A percentile compares a stretch with the other conserved stretches of the same genome.
Evolutionary conservation across 495 filamentous ascomycete species (phyloP).

Genomic region (Penicillium soppii): DNA sequence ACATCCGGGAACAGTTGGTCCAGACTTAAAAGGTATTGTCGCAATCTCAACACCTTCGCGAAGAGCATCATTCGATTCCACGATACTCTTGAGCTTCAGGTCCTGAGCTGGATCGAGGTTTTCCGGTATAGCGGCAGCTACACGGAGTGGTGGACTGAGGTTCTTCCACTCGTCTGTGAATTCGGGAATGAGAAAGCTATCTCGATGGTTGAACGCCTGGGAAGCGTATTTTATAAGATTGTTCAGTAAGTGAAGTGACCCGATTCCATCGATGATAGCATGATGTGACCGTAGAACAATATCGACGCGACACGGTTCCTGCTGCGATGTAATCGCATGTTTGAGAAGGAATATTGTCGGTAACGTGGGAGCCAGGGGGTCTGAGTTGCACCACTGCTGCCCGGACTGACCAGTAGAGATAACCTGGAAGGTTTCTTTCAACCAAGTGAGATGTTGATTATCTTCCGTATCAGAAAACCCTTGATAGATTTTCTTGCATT

Average conservation of each 20-base stretch:
- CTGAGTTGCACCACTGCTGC: slow-evolving; percentile 40
- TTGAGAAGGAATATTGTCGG: slow-evolving; percentile 43
- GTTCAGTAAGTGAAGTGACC: slow-evolving; percentile 39
- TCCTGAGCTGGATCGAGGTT: slow-evolving; percentile 9
- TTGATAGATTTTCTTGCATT: slow-evolving; percentile 41
- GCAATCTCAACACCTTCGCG: slow-evolving; percentile 18
- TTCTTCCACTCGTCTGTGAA: slow-evolving; percentile 22
- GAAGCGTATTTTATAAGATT: slow-evolving; percentile 21
- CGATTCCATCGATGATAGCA: slow-evolving; percentile 50
- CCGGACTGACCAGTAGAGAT: slow-evolving; percentile 28
- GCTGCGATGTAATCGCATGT: neutral
- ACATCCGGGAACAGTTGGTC: slow-evolving; percentile 7
- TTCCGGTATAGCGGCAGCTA: slow-evolving; percentile 21
- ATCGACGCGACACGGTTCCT: slow-evolving; percentile 18
- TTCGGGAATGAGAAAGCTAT: slow-evolving; percentile 1
- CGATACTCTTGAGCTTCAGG: slow-evolving; percentile 4
- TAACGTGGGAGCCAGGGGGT: slow-evolving; percentile 32
- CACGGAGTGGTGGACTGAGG: slow-evolving; percentile 24
- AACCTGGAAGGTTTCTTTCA: slow-evolving; percentile 34
- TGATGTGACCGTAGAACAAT: slow-evolving; percentile 46
- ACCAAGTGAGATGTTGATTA: slow-evolving; percentile 22
- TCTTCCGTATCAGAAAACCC: slow-evolving; percentile 12
- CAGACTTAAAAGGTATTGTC: slow-evolving; percentile 12
- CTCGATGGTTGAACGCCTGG: slow-evolving; percentile 6
- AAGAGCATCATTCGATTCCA: slow-evolving; percentile 11